Evolutionary conservation across 1,284 basidiomycete species (phyloP), one percentile per base, ranked within the genome.

Genomic region (Coniferiporia weirii): DNA sequence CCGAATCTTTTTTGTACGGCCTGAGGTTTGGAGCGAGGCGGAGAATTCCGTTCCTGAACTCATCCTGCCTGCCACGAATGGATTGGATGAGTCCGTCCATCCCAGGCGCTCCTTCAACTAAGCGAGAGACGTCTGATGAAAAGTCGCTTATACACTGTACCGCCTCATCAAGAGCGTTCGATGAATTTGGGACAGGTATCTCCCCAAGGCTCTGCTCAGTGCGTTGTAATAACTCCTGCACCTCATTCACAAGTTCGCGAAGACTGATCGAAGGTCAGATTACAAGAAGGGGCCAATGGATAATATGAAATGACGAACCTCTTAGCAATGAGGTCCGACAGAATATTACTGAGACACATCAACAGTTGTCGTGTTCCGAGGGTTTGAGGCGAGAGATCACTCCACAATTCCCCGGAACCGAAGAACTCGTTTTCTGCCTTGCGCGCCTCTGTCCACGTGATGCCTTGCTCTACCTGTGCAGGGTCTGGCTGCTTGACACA

Each of bases 371-470:
- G 64, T 0, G 85, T 87, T 0, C 85, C 73, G 0, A 89, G 68
- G 50, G 79, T 80, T 19, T 73, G 70, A 0, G 68, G 38, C 17
- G 82, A 79, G 0, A 89, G 70, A 0, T 73, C 70, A 0, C 71
- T 73, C 88, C 88, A 91, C 0, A 83, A 83, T 0, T 72, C 61
- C 0, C 69, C 79, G 4, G 72, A 72, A 52, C 78, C 69, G 71
- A 94, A 91, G 72, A 85, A 95, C 22, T 83, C 72, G 57, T 80
- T 75, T 71, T 94, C 90, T 64, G 76, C 69, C 15, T 69, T 66
- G 0, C 87, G 80, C 0, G 87, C 87, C 6, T 81, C 75, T 1
- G 69, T 66, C 81, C 84, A 89, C 0, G 80, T 79, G 36, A 87
- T 78, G 1, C 83, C 83, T 2, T 69, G 64, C 2, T 27, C 17